Evolutionary conservation across 2,329 filamentous ascomycete genomes (phyloP).

Genomic region (Colletotrichum aenigma): DNA sequence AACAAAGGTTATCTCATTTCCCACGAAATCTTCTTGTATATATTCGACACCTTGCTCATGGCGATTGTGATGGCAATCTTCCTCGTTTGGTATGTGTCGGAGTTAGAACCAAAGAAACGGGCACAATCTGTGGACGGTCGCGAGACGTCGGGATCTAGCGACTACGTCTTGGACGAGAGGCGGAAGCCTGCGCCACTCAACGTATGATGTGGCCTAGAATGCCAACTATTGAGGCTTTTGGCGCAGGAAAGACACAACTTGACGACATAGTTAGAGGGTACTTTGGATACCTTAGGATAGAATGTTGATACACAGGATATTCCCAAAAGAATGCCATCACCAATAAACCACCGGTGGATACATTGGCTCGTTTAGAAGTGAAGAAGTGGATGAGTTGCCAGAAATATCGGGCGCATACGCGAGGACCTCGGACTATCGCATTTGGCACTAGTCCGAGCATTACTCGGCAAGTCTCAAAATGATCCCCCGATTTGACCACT

Average conservation of each 20-base stretch:
- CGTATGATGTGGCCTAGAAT: too few relatives aligned
- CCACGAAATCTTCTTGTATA: slow-evolving; percentile 44
- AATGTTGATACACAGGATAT: not conserved
- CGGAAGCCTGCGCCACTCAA: not conserved
- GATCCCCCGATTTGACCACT: too few relatives aligned
- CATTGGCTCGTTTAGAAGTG: not conserved
- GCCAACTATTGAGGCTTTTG: too few relatives aligned
- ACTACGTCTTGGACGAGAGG: not conserved
- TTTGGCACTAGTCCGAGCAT: not conserved
- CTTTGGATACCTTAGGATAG: too few relatives aligned
- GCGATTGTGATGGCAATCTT: slow-evolving; percentile 37
- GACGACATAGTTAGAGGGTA: too few relatives aligned
- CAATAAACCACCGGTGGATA: not conserved
- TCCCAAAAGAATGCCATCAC: not conserved
- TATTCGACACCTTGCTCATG: slow-evolving; percentile 48
- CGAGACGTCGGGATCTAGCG: not conserved
- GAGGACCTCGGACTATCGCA: not conserved
- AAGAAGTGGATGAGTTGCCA: not conserved
- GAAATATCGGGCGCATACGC: not conserved
- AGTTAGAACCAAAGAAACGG: not conserved
- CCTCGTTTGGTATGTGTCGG: slow-evolving; percentile 1
- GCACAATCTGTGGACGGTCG: not conserved
- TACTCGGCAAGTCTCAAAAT: not conserved
- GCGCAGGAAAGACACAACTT: too few relatives aligned
- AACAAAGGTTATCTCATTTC: slow-evolving; percentile 42